Evolutionary conservation across 1,139 yeast genomes (phyloP), one percentile per base, ranked within the genome.

Genomic region (Debaryomyces nepalensis): DNA sequence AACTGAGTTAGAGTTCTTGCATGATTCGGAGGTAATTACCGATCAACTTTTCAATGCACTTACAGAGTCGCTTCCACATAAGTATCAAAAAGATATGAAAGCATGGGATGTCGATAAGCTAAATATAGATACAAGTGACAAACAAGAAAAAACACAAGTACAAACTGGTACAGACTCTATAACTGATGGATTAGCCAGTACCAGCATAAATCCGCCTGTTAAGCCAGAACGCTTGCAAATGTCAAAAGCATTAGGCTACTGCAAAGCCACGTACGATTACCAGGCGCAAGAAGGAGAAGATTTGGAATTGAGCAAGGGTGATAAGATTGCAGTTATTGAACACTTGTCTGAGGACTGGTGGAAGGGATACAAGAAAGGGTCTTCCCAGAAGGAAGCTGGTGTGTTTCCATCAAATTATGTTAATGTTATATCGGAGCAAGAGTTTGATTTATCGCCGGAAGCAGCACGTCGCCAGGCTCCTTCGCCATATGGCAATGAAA

Each of bases 361-460:
- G 89, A 84, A 81, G 60, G 98, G 99, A 33, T 70, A 66, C 55
- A 64, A 58, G 46, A 53, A 55, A 40, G 70, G 71, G 18, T 66
- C 71, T 44, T 50, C 63, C 30, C 60, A 70, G 10, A 75, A 79
- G 32, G 62, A 64, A 19, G 77, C 78, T 6, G 99, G 99, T 19
- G 83, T 91, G 54, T 91, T 93, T 70, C 99, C 99, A 5, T 72
- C 95, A 2, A 89, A 89, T 63, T 93, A 93, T 59, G 95, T 89
- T 35, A 74, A 69, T 47, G 63, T 74, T 4, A 64, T 77, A 6
- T 69, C 70, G 14, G 68, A 68, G 40, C 54, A 63, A 14, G 76
- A 68, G 32, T 66, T 58, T 46, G 52, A 66, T 31, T 31, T 44
- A n/a, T 26, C 44, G n/a, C 38, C 45, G 15, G 37, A 43, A 15